phyloP scores from a whole-genome alignment of 202 grass and related monocot species.

The Schoenoplectus triqueter region DNA sequence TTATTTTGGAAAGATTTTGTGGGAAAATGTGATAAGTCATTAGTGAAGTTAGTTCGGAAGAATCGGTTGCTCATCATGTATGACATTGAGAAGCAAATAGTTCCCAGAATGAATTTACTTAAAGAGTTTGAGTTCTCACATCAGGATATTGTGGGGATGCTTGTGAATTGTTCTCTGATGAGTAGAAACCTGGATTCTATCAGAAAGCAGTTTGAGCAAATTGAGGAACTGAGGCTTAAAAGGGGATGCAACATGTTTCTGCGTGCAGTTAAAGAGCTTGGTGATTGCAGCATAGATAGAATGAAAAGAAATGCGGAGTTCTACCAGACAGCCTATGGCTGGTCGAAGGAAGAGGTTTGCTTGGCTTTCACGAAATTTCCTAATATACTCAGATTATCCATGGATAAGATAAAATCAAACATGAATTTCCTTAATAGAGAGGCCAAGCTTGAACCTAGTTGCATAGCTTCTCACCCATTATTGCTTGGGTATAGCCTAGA shows the following conservation, averaged over 20 bases:
- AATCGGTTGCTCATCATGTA: conserved; percentile 5
- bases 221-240: conserved; percentile 46
- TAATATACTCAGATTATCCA: conserved; percentile 47
- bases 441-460: conserved; percentile 27
- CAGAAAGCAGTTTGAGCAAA: conserved; percentile 37
- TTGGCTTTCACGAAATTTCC: conserved; percentile 59
- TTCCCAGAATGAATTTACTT: conserved; percentile 37
- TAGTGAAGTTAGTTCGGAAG: conserved; percentile 20
- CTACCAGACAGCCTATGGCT: conserved; percentile 52
- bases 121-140: conserved; percentile 53
- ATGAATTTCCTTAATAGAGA: conserved; percentile 55
- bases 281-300: conserved; percentile 46
- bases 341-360: conserved; percentile 59
- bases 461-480: conserved; percentile 15
- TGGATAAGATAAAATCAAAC: conserved; percentile 49
- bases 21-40: background rate
- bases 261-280: conserved; percentile 44
- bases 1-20: background rate
- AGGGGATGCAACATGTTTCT: conserved; percentile 57
- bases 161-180: conserved; percentile 46
- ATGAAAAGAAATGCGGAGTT: conserved; percentile 51
- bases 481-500: conserved; percentile 63
- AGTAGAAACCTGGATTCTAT: conserved; percentile 43
- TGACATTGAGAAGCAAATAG: conserved; percentile 29
- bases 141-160: conserved; percentile 41